Percentiles rank a stretch among this genome's conserved stretches.
phyloP scores from a whole-genome alignment of 2,329 filamentous ascomycete species.

The Trichophyton verrucosum region DNA sequence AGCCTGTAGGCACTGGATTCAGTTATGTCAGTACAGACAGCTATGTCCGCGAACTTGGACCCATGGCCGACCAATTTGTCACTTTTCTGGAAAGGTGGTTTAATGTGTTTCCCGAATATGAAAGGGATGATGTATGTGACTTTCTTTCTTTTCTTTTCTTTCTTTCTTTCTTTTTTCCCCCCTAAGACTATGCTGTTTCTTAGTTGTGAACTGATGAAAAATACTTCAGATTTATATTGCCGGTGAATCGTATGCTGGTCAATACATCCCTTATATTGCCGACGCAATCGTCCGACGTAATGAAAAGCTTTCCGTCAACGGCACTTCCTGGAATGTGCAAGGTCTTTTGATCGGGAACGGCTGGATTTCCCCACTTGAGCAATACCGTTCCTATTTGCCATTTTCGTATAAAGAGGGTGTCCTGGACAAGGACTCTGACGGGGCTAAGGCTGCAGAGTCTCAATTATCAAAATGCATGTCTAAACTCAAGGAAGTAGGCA shows the following conservation, averaged over 20 bases:
- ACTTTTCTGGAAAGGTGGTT: constrained; percentile 88
- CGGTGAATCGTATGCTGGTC: constrained; percentile 92
- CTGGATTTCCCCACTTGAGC: constrained; percentile 83
- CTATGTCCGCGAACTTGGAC: constrained; percentile 69
- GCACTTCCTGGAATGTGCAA: constrained; percentile 59
- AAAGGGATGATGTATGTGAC: constrained; percentile 63
- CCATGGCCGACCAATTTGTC: constrained; percentile 84
- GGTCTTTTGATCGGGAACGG: constrained; percentile 92
- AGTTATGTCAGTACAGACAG: constrained; percentile 88
- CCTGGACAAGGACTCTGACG: constrained; percentile 53
- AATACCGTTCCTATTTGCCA: constrained; percentile 76
- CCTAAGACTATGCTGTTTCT: background rate
- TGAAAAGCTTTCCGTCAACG: constrained; percentile 39
- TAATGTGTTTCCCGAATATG: constrained; percentile 77
- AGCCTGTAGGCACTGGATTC: constrained; percentile 90
- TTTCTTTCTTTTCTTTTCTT: background rate
- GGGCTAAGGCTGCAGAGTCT: constrained; percentile 53
- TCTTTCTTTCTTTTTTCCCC: background rate
- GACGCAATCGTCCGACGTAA: constrained; percentile 81
- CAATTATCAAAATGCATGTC: constrained; percentile 57
- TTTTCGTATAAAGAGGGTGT: constrained; percentile 69
- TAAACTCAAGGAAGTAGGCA: constrained; percentile 46
- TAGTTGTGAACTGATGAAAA: background rate
- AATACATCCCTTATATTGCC: constrained; percentile 96
- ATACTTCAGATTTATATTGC: constrained; percentile 70